phyloP scores from a whole-genome alignment of 805 yeast genomes.

The Starmerella stellata region DNA sequence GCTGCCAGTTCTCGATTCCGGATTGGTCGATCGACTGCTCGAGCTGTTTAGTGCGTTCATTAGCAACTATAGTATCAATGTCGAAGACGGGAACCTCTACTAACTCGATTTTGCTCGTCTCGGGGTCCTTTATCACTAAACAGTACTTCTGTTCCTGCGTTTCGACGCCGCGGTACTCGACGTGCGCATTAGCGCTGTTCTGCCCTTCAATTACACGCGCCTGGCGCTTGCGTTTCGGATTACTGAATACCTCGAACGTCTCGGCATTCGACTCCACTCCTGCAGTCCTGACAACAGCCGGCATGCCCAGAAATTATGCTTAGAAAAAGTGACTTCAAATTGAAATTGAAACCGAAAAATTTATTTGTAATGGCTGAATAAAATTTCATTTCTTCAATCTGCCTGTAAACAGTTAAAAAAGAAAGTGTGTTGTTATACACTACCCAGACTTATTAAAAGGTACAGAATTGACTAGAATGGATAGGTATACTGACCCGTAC shows the following conservation, averaged over 20 bases:
- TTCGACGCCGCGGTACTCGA: conserved; percentile 50
- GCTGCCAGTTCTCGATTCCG: conserved; percentile 31
- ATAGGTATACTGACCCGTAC: conserved; percentile 27
- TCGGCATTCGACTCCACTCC: conserved; percentile 44
- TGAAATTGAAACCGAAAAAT: background rate
- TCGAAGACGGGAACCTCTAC: conserved; percentile 45
- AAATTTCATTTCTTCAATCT: background rate
- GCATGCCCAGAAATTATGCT: conserved; percentile 4
- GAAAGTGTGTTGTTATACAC: background rate
- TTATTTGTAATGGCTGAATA: background rate
- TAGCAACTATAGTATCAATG: conserved; percentile 44
- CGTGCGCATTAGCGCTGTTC: conserved; percentile 29
- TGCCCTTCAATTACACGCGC: conserved; percentile 50
- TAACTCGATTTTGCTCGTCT: conserved; percentile 44
- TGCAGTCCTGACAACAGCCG: conserved; percentile 58
- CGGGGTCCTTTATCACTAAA: conserved; percentile 61
- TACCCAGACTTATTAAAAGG: background rate
- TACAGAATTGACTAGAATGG: background rate
- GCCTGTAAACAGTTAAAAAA: no score
- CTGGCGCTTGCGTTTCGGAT: conserved; percentile 18
- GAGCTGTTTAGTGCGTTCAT: conserved; percentile 34
- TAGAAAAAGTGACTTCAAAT: background rate
- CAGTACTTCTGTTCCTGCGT: conserved; percentile 35
- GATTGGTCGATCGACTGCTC: conserved; percentile 51
- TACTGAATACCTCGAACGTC: conserved; percentile 43